Base-by-base conservation (phyloP, 2,329 filamentous ascomycete species). In the Claviceps digitariae region DNA sequence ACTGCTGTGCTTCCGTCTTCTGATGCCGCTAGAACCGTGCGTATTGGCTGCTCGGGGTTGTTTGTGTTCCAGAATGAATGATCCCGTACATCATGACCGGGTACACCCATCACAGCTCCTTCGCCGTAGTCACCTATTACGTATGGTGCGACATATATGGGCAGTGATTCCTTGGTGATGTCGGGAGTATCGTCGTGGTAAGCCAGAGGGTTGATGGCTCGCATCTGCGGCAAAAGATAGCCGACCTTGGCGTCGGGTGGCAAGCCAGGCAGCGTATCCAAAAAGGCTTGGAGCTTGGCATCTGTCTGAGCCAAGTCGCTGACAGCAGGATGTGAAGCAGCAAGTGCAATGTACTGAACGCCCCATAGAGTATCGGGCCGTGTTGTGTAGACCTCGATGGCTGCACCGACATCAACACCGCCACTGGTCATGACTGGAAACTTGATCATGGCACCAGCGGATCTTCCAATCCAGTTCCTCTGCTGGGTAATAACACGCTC, bases 101-200 rank as follows among this genome's bases (percentile, higher is more conserved):
- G 90, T 8, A 95, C 90, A 45, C 90, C 90, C 89, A 95, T 95
- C 2, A 95, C 85, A 10, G 89, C 89, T 1, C 89, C 89, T 59
- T 90, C 86, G 17, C 89, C 88, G 60, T 94, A 93, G 62, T 90
- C 86, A 27, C 84, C 85, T 5, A 94, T 73, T 12, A 95, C 90
- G 63, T 95, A 95, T 0, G 88, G 84, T 10, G 90, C 87, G 23
- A 87, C 85, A 62, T 85, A 95, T 5, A 95, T 75, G 1, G 89
- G 88, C 5, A 94, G 60, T 8, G 77, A 74, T 58, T 76, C 62
- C 63, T 79, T 76, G 36, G 72, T 73, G 1, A 72, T 70, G n/a
- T 74, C 72, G 1, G 75, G 73, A 0, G 72, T 73, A 1, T 69
- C 65, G 7, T 75, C 72, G 41, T 78, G 71, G 48, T 81, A 77